These are phyloP conservation scores for Paramecium biaurelia DNA, from an alignment of 73 alveolate species.

Conservation along the genomic window DNA sequence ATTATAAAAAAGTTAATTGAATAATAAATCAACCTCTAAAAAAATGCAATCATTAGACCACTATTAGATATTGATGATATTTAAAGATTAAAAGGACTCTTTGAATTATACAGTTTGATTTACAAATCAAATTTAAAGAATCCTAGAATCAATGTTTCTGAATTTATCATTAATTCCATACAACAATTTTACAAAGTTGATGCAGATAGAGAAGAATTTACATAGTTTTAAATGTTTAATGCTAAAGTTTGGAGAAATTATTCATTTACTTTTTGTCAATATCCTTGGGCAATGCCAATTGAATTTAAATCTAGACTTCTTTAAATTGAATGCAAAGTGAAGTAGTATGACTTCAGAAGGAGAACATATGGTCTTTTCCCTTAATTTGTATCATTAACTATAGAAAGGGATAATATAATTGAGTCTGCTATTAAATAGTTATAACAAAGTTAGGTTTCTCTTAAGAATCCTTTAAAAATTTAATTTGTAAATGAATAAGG, in stretches of 20 bases:
- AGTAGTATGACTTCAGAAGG: background rate
- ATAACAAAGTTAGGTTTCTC: background rate
- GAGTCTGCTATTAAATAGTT: background rate
- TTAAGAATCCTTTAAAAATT: constrained; percentile 90
- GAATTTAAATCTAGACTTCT: constrained; percentile 5
- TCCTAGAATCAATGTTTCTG: background rate
- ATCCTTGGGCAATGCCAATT: constrained; percentile 11
- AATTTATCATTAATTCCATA: background rate
- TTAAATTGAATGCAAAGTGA: background rate
- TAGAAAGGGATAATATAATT: background rate
- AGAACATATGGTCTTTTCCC: background rate
- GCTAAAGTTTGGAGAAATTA: background rate
- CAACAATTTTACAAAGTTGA: background rate
- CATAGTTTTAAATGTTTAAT: background rate
- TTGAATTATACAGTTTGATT: background rate
- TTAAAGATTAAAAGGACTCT: background rate
- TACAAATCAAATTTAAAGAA: background rate
- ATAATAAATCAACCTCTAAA: background rate
- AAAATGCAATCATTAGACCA: background rate
- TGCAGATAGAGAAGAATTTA: constrained; percentile 13
- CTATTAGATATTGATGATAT: constrained; percentile 5
- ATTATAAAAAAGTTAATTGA: background rate
- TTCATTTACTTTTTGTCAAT: constrained; percentile 11
- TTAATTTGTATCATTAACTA: background rate
- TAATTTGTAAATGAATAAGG: constrained; percentile 95